Evolutionary conservation across 1,284 basidiomycete species (phyloP), one percentile per base, ranked within the genome.

Genomic region (Moesziomyces aphidis): DNA sequence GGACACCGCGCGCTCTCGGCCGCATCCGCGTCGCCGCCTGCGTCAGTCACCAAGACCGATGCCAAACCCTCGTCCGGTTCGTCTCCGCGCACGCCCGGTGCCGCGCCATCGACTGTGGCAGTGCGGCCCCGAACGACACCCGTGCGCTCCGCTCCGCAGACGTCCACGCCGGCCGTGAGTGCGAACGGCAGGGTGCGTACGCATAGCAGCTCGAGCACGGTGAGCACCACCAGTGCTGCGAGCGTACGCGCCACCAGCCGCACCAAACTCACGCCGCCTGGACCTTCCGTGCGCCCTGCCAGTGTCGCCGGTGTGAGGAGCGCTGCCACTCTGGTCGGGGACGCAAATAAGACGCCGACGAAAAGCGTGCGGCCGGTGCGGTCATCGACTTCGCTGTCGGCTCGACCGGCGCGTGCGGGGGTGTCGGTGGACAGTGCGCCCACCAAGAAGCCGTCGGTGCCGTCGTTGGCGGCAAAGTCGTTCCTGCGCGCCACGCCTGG

Each of bases 401-500:
- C 54, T 1, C 56, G 57, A 31, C 46, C 52, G 39, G 39, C n/a
- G 39, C 22, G 48, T 55, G 8, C 34, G 36, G 19, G 22, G n/a
- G 24, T 44, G 5, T 70, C 67, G 0, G 19, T 63, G 50, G 58
- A 64, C 50, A 50, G 50, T 26, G 49, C 56, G 4, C 26, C 47
- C 2, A n/a, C 48, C 11, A 46, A 49, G 22, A 53, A 43, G 34
- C 24, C 36, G 17, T 13, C 47, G 13, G 52, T 49, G 47, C 22
- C 56, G 23, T 19, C 39, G 39, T 44, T 45, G 4, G 28, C 22
- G 7, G 34, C 49, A n/a, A 76, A 72, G 13, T 61, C 63, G 21
- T 77, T 68, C 55, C 44, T 77, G 4, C 65, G 69, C 17, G 73
- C 76, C 0, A 77, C 72, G 2, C 76, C 76, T 1, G 62, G 61